Evolutionary conservation across 495 filamentous ascomycete genomes (phyloP), one percentile per base, ranked within the genome.

Genomic region (Glonium stellatum): DNA sequence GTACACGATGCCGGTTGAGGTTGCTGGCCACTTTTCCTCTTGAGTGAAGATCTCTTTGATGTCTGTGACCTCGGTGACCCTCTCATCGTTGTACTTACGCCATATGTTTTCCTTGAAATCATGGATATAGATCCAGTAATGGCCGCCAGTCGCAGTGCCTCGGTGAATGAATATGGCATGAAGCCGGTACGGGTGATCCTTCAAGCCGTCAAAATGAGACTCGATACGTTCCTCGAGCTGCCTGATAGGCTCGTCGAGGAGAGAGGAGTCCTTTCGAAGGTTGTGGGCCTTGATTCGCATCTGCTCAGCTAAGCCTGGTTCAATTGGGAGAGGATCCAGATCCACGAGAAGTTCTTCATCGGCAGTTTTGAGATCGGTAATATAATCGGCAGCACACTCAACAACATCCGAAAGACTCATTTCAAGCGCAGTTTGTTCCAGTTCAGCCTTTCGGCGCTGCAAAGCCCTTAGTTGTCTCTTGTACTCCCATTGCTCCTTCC

Each of bases 121-220:
- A 69, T 84, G 86, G 65, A 98, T 95, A 79, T 91, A 97, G 59
- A 97, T 90, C 83, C 89, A 99, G 76, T 97, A 99, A 71, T 98
- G 93, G 1, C 93, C 93, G 52, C 86, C 87, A 18, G 72, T 75
- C 1, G 73, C 62, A 13, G 67, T 75, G 47, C 86, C 95, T 4
- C 85, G 82, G 68, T 99, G 95, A 53, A 96, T 89, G 71, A 97
- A 92, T 21, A 97, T 87, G 0, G 93, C 88, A 58, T 95, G 89
- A 12, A 99, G 82, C n/a, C 80, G 83, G 71, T 97, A 99, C 1
- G 83, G 78, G 22, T 88, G 71, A 22, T 82, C 70, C 34, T 75
- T 77, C 63, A 81, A 72, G 56, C 79, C 78, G 3, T 70, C 73
- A 64, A 92, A 95, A 61, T 89, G 80, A 35, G 65, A 75, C n/a